Evolutionary conservation across 768 basidiomycete genomes (phyloP).

Genomic region (Leccinum uliginosum): DNA sequence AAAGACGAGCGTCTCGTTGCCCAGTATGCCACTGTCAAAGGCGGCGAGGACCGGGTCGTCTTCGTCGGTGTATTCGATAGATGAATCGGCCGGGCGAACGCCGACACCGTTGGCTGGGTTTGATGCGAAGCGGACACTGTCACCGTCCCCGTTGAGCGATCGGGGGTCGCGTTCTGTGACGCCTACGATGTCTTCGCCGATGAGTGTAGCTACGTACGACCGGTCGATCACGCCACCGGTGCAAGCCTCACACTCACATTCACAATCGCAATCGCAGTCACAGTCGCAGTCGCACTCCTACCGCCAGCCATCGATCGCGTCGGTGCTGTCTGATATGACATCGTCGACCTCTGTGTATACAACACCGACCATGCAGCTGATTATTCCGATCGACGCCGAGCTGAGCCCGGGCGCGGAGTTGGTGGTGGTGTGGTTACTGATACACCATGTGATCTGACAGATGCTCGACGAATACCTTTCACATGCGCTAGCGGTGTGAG

Average conservation of each 20-base stretch:
- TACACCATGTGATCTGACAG: too few relatives aligned
- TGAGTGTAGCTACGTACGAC: background rate
- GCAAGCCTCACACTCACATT: conserved; percentile 22
- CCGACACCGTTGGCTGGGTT: conserved; percentile 25
- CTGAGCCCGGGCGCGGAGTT: background rate
- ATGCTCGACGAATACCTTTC: conserved; percentile 30
- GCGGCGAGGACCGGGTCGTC: conserved; percentile 23
- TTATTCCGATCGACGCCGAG: conserved; percentile 24
- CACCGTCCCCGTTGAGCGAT: conserved; percentile 17
- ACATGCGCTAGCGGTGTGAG: conserved; percentile 20
- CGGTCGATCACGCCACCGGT: conserved; percentile 23
- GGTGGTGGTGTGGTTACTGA: too few relatives aligned
- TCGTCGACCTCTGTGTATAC: conserved; percentile 41
- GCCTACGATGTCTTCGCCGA: conserved; percentile 20
- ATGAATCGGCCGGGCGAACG: conserved; percentile 32
- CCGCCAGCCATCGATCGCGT: conserved; percentile 70
- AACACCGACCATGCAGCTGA: conserved; percentile 35
- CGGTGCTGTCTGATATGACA: conserved; percentile 60
- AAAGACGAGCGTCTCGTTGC: conserved; percentile 52
- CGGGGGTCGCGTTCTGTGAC: conserved; percentile 24
- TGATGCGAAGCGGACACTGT: conserved; percentile 19
- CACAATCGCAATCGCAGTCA: conserved; percentile 6
- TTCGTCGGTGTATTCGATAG: conserved; percentile 57
- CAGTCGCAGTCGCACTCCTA: conserved; percentile 26
- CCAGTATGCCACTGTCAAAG: conserved; percentile 18